Evolutionary conservation across 2,329 filamentous ascomycete genomes (phyloP), one percentile per base, ranked within the genome.

Genomic region (Aspergillus awamori): DNA sequence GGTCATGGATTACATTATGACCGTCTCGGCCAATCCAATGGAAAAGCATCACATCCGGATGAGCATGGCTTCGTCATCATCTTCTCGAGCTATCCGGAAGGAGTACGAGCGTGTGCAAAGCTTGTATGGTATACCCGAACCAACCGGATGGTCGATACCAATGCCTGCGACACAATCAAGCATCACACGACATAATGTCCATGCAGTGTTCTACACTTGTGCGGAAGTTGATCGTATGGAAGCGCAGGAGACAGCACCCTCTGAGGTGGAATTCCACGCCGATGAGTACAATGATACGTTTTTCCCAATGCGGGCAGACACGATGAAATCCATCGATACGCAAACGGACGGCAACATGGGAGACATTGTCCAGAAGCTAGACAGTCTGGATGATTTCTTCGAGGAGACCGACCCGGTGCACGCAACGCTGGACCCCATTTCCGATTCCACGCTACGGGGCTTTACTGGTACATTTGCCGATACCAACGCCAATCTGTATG

Each of bases 41-140:
- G 95, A 98, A 76, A 92, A 91, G 69, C 92, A 97, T 69, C 93
- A 98, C 72, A 81, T 99, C 61, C 88, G 95, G 41, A 99, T 99
- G 96, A 98, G 94, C 76, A 97, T 99, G 92, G 93, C 93, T 5
- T 89, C 91, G 11, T 73, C 77, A 8, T 89, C 91, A 1, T 92
- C 93, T 2, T 95, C 93, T 0, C 90, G 91, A 68, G 87, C 90
- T 0, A 90, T 95, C 53, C 89, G 92, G 53, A 98, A 97, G 74
- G 93, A 98, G 77, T 98, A 97, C 69, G 94, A 97, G 72, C 89
- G 91, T 22, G 97, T 92, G 0, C 91, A 97, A 74, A 97, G 93
- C 71, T 80, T 99, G 36, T 99, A 98, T 74, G 96, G 96, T 28
- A 98, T 99, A 61, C 95, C 95, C 0, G 94, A 98, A 73, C 89